A percentile compares a stretch with the other conserved stretches of the same genome.
Conservation (phyloP, 176 grass and related monocot species). For the Thinopyrum elongatum region DNA sequence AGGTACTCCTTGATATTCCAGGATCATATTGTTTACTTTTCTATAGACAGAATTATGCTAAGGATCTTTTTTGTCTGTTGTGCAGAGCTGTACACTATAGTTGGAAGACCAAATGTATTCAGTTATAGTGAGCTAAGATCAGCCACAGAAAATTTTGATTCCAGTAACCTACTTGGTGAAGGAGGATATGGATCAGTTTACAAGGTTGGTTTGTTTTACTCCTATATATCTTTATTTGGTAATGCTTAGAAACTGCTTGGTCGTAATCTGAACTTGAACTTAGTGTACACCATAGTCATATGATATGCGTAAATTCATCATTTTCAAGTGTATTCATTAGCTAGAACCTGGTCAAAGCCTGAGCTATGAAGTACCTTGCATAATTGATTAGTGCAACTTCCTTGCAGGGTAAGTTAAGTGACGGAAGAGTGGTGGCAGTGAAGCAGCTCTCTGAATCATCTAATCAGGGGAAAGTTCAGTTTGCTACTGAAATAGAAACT, state of each 20-base stretch:
- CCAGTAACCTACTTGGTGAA: constrained; percentile 53
- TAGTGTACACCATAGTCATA: background rate
- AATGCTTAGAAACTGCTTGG: background rate
- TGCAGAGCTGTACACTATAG: constrained; percentile 21
- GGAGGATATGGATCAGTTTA: constrained; percentile 67
- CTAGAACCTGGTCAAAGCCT: background rate
- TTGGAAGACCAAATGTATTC: constrained; percentile 25
- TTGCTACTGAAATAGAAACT: constrained; percentile 52
- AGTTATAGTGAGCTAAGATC: constrained; percentile 17
- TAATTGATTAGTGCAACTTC: background rate
- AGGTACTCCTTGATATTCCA: constrained; percentile 21
- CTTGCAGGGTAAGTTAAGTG: constrained; percentile 45
- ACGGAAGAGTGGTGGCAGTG: constrained; percentile 61
- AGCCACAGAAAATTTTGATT: constrained; percentile 41
- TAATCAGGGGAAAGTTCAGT: constrained; percentile 54
- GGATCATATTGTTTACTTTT: background rate
- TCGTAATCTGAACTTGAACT: background rate
- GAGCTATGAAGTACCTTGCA: background rate
- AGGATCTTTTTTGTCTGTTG: background rate
- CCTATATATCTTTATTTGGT: background rate
- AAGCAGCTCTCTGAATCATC: constrained; percentile 63
- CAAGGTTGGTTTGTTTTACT: constrained; percentile 40
- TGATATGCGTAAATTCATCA: background rate
- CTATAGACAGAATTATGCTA: background rate
- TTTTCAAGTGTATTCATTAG: background rate